Evolutionary conservation across 176 grass and related monocot genomes (phyloP).

Genomic region (Rhynchospora pubera): DNA sequence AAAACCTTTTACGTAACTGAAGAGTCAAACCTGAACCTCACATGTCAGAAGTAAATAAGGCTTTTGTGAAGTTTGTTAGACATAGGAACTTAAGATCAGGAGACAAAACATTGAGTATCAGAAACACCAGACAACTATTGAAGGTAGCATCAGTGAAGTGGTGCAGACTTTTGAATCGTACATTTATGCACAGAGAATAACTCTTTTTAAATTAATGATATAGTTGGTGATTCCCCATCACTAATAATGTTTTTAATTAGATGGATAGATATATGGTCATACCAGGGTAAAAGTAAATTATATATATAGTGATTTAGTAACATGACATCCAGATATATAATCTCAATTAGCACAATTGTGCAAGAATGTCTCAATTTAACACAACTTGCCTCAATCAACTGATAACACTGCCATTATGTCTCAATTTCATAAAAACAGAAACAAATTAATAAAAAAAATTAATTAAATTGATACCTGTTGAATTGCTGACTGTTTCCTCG

Average conservation of each 20-base stretch:
- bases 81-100: not conserved
- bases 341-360: not conserved
- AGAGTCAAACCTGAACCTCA: not conserved
- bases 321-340: not conserved
- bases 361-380: not conserved
- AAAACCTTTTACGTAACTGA: not conserved
- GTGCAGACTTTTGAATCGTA: not conserved
- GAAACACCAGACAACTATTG: not conserved
- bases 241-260: not conserved
- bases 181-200: no score
- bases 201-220: not conserved
- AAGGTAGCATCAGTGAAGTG: not conserved
- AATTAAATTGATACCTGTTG: slow-evolving; percentile 56
- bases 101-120: not conserved
- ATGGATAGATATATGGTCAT: not conserved
- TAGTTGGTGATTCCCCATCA: not conserved
- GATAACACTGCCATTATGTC: not conserved
- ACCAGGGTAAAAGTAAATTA: not conserved
- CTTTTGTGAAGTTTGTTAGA: not conserved
- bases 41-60: not conserved
- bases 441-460: slow-evolving; percentile 1
- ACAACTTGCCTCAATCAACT: not conserved
- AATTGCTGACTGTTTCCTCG: slow-evolving; percentile 63
- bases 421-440: not conserved
- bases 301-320: not conserved